Base-by-base conservation (phyloP, 2,329 filamentous ascomycete species). In the Neonectria coccinea region DNA sequence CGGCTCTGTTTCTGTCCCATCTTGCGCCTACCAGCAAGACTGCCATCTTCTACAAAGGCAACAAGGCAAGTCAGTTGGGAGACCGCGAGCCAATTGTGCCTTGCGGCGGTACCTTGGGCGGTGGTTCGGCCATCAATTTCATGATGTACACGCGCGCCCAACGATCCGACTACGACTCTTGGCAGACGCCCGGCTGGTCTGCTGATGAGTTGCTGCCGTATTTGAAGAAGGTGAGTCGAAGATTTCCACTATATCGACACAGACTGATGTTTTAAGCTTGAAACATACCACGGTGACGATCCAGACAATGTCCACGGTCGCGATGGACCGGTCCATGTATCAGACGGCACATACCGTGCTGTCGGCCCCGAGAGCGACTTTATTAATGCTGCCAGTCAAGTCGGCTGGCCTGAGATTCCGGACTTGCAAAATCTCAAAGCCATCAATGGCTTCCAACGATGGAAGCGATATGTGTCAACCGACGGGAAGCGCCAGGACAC, bases 401-500 rank as follows among this genome's bases (percentile, higher is more conserved):
- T 85, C 8, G 88, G 87, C 1, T 84, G 83, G 70, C 79, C 80
- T 0, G 81, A 87, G 65, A 77, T 86, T 16, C 74, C 80, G 16
- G 86, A 90, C 67, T 61, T 89, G n/a, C 82, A 89, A 53, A 81
- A 82, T 54, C 77, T 89, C 0, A 80, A 85, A 0, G 64, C 78
- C 52, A 71, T 71, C 54, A 78, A 78, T 16, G 75, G 68, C 7
- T 68, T 77, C 62, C 62, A 76, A 70, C 50, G 79, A 58, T 63
- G 72, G 75, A 41, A 70, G 51, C 14, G 74, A 69, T 88, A 85
- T 65, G 80, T 88, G 4, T 71, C 62, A 0, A 71, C 68, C 0
- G 82, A 87, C 2, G 87, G 87, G 11, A 79, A 79, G 44, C 83
- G 88, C 18, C 86, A 88, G 70, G 88, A 90, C 68, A 78, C 86